Evolutionary conservation across 345 rosid genomes (phyloP).

Genomic region (Brassica incana): DNA sequence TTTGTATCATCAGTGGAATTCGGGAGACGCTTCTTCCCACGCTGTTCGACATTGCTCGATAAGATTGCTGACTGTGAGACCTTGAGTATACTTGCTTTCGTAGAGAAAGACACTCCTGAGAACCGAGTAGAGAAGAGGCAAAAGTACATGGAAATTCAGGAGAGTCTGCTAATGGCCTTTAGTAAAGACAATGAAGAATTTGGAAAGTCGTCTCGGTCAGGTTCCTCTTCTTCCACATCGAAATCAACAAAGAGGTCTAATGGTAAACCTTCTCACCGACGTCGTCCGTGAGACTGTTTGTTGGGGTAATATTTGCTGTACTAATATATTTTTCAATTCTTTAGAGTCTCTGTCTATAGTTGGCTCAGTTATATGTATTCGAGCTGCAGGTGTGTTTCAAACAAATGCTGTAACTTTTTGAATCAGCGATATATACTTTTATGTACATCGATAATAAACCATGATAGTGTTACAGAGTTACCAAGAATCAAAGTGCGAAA

Average conservation of each 20-base stretch:
- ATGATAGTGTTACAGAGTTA: slow-evolving; percentile 2
- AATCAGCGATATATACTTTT: neutral
- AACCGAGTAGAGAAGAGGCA: neutral
- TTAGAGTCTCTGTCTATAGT: neutral
- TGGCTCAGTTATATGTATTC: neutral
- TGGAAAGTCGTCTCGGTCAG: neutral
- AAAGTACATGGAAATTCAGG: neutral
- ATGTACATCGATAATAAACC: neutral
- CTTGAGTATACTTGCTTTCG: neutral
- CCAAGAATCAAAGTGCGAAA: neutral
- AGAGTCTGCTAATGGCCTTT: neutral
- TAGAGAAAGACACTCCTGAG: neutral
- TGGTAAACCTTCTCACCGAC: neutral
- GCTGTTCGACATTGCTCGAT: neutral
- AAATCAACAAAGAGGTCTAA: neutral
- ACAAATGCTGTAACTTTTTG: neutral
- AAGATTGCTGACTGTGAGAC: neutral
- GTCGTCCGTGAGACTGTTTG: neutral
- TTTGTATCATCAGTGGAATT: slow-evolving; percentile 54
- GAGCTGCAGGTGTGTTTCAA: neutral
- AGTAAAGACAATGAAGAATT: neutral
- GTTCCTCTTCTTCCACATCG: neutral
- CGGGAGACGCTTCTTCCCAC: neutral
- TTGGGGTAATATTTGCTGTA: neutral
- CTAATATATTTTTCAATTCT: neutral